Evolutionary conservation across 2,329 filamentous ascomycete species (phyloP).

Genomic region (Trichoderma sp.): DNA sequence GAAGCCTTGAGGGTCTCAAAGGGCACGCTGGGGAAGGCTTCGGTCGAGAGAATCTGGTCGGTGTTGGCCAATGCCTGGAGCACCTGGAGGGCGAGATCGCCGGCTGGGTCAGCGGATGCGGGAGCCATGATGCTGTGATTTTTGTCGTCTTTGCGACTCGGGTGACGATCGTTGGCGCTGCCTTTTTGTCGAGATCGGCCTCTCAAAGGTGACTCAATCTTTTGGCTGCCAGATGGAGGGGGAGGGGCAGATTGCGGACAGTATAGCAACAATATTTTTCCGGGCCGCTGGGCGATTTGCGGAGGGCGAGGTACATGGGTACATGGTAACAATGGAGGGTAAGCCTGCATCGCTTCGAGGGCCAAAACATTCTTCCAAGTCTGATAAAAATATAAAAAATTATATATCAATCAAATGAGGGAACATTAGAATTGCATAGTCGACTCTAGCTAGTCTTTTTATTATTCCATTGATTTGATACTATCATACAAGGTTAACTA

Average conservation of each 20-base stretch:
- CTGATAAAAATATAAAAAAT: too few species aligned
- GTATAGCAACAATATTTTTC: constrained; percentile 19
- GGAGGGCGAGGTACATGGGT: not conserved
- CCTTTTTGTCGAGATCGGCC: constrained; percentile 4
- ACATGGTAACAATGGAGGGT: not conserved
- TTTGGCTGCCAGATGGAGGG: constrained; percentile 19
- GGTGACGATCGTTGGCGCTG: constrained; percentile 4
- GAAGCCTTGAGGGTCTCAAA: constrained; percentile 78
- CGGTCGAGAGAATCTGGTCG: constrained; percentile 64
- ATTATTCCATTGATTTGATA: not conserved
- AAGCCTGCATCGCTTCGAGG: too few species aligned
- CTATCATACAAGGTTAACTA: not conserved
- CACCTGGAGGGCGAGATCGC: constrained; percentile 63
- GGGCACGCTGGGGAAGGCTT: constrained; percentile 65
- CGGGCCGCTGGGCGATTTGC: constrained; percentile 9
- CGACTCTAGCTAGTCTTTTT: not conserved
- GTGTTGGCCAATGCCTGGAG: constrained; percentile 63
- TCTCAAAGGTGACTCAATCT: constrained; percentile 19
- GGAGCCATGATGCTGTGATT: constrained; percentile 17
- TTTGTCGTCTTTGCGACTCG: not conserved
- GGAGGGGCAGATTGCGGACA: constrained; percentile 21
- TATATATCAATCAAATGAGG: not conserved
- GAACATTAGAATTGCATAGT: not conserved
- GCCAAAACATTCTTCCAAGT: not conserved
- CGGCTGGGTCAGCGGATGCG: constrained; percentile 24